Evolutionary conservation across 768 basidiomycete genomes (phyloP).

Genomic region (Dacryopinax primogenitus): DNA sequence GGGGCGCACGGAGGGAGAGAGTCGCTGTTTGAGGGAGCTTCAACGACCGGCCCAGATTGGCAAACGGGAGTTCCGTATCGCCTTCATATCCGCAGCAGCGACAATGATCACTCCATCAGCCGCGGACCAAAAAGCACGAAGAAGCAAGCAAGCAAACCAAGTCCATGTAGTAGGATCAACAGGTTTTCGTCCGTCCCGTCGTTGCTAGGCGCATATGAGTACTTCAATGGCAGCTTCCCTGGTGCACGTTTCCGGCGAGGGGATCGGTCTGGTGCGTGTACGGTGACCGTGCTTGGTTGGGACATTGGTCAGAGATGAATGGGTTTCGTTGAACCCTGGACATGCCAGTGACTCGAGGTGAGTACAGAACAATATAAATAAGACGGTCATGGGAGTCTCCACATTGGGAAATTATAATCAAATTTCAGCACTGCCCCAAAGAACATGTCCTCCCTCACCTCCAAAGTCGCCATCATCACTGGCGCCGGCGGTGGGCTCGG

Average conservation of each 20-base stretch:
- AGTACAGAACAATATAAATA: too few relatives aligned
- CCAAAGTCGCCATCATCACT: neutral
- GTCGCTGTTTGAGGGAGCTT: conserved; percentile 83
- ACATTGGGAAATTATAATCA: too few relatives aligned
- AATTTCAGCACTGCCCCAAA: too few relatives aligned
- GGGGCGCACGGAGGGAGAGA: conserved; percentile 66
- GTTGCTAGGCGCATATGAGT: conserved; percentile 56
- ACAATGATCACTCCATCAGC: neutral
- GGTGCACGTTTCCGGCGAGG: conserved; percentile 12
- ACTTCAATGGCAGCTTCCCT: conserved; percentile 23
- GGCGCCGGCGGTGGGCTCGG: conserved; percentile 9
- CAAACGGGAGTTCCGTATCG: conserved; percentile 68
- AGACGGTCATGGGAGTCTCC: too few relatives aligned
- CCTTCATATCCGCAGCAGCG: conserved; percentile 35
- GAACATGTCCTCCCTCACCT: neutral
- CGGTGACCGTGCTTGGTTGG: neutral
- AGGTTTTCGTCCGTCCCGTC: conserved; percentile 82
- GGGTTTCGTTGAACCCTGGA: too few relatives aligned
- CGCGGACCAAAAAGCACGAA: neutral
- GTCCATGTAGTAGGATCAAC: conserved; percentile 69
- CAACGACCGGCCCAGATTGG: conserved; percentile 54
- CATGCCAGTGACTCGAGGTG: too few relatives aligned
- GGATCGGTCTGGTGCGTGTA: neutral
- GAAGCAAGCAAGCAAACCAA: conserved; percentile 40
- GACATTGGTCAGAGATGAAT: neutral